Percentiles rank a stretch among this genome's conserved stretches.
phyloP scores from a whole-genome alignment of 257 asterid genomes.

The Scutellaria minor region DNA sequence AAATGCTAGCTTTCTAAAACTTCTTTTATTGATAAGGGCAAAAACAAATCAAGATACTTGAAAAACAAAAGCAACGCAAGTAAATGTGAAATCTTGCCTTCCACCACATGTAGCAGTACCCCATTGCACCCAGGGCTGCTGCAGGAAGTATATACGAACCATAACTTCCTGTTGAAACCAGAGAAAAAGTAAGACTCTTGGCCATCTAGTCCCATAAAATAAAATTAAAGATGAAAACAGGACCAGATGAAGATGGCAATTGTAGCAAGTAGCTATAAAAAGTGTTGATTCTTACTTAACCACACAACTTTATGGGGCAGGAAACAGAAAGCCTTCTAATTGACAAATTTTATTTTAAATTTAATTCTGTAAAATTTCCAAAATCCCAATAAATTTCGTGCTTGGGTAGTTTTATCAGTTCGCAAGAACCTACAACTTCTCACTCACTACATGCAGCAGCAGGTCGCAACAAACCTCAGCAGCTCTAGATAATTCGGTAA shows the following conservation, averaged over 20 bases:
- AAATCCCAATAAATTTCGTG: neutral
- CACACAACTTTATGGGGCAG: neutral
- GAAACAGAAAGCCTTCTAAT: neutral
- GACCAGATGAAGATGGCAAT: conserved; percentile 16
- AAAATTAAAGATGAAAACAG: conserved; percentile 27
- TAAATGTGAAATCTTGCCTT: conserved; percentile 53
- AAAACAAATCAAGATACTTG: neutral
- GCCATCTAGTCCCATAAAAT: conserved; percentile 23
- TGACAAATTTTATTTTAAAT: neutral
- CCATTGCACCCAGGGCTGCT: conserved; percentile 87
- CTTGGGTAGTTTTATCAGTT: conserved; percentile 2
- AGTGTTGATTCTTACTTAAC: conserved; percentile 9
- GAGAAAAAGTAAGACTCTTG: conserved; percentile 31
- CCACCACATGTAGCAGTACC: conserved; percentile 90
- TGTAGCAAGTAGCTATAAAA: conserved; percentile 24
- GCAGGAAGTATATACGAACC: conserved; percentile 77
- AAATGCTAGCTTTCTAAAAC: conserved; percentile 1
- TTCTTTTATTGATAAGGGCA: neutral
- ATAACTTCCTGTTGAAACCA: conserved; percentile 56
- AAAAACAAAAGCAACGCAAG: neutral
- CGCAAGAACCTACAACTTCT: too few relatives aligned
- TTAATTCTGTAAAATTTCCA: neutral
- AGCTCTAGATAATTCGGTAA: neutral
- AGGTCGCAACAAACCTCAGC: neutral
- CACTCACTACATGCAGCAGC: too few relatives aligned